Conservation (phyloP, 2,329 filamentous ascomycete species). For the Penicillium brasilianum region DNA sequence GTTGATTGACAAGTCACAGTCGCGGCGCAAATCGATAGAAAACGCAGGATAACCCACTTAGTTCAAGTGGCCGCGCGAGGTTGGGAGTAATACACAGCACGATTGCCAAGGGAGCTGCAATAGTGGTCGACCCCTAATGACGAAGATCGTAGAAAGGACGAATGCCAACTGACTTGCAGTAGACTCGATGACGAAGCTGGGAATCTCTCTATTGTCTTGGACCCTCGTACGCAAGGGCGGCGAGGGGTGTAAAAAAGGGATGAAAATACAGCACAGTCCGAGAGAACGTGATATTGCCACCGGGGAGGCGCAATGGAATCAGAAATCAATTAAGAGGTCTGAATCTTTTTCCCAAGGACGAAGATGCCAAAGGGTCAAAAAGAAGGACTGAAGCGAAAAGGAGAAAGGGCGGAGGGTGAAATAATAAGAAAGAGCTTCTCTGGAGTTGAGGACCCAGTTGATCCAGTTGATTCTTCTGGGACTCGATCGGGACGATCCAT, state of each 20-base stretch:
- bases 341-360: neutral
- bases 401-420: conserved; percentile 18
- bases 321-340: conserved; percentile 7
- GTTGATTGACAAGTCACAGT: conserved; percentile 19
- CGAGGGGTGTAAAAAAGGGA: conserved; percentile 23
- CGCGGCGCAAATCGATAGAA: conserved; percentile 21
- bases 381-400: conserved; percentile 17
- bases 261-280: conserved; percentile 14
- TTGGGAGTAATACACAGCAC: conserved; percentile 21
- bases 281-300: conserved; percentile 36
- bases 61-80: conserved; percentile 17
- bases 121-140: conserved; percentile 9
- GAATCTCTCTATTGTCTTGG: conserved; percentile 15
- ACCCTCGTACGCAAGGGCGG: conserved; percentile 32
- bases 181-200: conserved; percentile 21
- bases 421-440: conserved; percentile 23
- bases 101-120: neutral
- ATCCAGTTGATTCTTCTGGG: conserved; percentile 31
- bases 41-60: conserved; percentile 11
- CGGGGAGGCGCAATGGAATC: conserved; percentile 35
- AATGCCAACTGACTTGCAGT: conserved; percentile 20
- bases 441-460: conserved; percentile 22
- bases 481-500: conserved; percentile 37
- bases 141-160: conserved; percentile 35
- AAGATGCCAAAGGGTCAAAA: conserved; percentile 5